Evolutionary conservation across 1,139 yeast species (phyloP).

Genomic region (Suhomyces atakaporum): DNA sequence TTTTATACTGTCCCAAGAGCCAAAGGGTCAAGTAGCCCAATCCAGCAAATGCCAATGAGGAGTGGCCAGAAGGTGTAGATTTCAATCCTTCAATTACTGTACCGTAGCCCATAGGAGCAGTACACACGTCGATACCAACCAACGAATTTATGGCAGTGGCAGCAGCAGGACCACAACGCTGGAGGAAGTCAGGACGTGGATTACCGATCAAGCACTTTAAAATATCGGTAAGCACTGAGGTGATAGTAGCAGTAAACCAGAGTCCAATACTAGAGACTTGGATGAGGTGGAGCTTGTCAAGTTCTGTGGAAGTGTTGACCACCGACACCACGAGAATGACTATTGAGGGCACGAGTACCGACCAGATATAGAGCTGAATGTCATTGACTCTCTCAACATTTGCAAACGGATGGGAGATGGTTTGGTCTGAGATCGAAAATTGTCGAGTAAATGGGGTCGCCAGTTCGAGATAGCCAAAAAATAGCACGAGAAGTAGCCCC

Average conservation of each 20-base stretch:
- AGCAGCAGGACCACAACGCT: constrained; percentile 22
- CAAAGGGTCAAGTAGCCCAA: constrained; percentile 53
- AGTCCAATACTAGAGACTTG: constrained; percentile 20
- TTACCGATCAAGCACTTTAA: constrained; percentile 29
- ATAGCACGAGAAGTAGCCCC: constrained; percentile 18
- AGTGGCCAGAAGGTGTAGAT: constrained; percentile 83
- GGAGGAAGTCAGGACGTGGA: constrained; percentile 30
- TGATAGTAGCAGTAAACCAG: constrained; percentile 26
- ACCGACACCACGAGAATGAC: constrained; percentile 17
- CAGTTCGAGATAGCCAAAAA: constrained; percentile 24
- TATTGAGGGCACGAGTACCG: constrained; percentile 18
- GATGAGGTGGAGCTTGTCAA: constrained; percentile 22
- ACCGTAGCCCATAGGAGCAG: constrained; percentile 48
- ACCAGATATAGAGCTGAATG: constrained; percentile 19
- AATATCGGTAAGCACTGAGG: constrained; percentile 33
- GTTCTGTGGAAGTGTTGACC: constrained; percentile 11
- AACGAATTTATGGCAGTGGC: constrained; percentile 17
- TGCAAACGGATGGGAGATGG: constrained; percentile 25
- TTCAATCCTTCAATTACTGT: constrained; percentile 70
- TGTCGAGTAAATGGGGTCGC: constrained; percentile 22
- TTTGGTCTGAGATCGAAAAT: constrained; percentile 19
- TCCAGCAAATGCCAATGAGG: constrained; percentile 68
- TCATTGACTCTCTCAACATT: constrained; percentile 23
- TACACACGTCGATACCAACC: constrained; percentile 30
- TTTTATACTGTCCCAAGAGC: constrained; percentile 24